A percentile compares a stretch with the other conserved stretches of the same genome.
Conservation (phyloP, 441 rosid species). For the Mallotus repandus region DNA sequence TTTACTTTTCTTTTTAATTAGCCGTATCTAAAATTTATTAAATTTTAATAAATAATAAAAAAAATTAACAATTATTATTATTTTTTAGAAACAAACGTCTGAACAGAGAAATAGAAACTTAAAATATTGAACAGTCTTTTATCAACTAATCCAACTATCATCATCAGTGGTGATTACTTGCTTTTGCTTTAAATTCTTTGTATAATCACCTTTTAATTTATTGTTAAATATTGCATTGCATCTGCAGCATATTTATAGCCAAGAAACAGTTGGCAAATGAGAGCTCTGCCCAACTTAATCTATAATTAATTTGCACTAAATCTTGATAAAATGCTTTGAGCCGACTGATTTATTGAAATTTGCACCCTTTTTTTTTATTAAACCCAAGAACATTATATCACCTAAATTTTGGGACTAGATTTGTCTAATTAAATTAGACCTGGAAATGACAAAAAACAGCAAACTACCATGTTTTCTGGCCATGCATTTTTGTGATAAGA, state of each 20-base stretch:
- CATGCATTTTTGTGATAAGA: conserved; percentile 7
- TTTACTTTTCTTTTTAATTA: not conserved
- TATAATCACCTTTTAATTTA: no score
- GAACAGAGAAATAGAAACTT: no score
- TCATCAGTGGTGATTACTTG: not conserved
- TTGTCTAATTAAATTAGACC: not conserved
- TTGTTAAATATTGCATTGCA: no score
- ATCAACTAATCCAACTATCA: no score
- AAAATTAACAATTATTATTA: no score
- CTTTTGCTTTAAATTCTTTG: not conserved
- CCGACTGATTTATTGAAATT: not conserved
- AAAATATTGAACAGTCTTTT: no score
- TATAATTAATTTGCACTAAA: not conserved
- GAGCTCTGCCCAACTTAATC: not conserved
- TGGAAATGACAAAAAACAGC: not conserved
- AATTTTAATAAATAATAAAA: no score
- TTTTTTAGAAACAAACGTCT: no score
- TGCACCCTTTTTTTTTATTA: no score
- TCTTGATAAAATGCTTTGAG: not conserved
- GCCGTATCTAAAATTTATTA: no score
- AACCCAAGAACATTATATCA: not conserved
- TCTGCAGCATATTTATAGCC: not conserved
- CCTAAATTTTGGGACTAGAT: conserved; percentile 6
- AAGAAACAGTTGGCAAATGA: not conserved
- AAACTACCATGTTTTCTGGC: conserved; percentile 2